Conservation (phyloP, 2,329 filamentous ascomycete genomes). For the Arthroderma sp. region DNA sequence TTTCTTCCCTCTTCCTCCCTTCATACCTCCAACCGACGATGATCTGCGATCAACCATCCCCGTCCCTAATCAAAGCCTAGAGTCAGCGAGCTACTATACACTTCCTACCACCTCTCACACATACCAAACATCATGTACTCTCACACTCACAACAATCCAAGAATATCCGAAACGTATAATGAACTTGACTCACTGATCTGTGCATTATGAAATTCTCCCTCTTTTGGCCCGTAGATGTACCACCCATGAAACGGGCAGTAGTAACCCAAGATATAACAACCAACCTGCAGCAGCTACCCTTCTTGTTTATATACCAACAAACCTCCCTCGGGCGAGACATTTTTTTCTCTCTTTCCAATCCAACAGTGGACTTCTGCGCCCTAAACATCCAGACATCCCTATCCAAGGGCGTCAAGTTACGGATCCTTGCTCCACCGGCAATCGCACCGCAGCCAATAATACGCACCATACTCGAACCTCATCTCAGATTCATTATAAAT, state of each 20-base stretch:
- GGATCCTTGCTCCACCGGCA: neutral
- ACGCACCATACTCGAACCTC: neutral
- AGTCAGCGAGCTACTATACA: constrained; percentile 1
- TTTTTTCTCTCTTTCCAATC: too few species aligned
- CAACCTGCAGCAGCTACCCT: too few species aligned
- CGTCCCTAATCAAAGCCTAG: neutral
- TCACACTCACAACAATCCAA: neutral
- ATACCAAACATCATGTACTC: neutral
- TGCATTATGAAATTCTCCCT: too few species aligned
- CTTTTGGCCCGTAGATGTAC: neutral
- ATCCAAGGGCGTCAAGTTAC: neutral
- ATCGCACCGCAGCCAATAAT: neutral
- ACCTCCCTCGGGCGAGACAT: too few species aligned
- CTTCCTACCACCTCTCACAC: neutral
- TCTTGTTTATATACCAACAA: too few species aligned
- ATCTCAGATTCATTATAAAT: neutral
- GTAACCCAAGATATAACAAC: neutral
- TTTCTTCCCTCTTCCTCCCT: neutral
- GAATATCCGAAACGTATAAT: neutral
- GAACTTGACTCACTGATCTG: neutral
- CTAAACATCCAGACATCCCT: neutral
- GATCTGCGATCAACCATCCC: neutral
- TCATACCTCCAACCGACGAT: neutral
- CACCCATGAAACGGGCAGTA: neutral
- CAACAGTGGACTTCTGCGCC: neutral